A percentile compares a stretch with the other conserved stretches of the same genome.
These are phyloP conservation scores for Byssothecium circinans DNA, from an alignment of 2,329 filamentous ascomycete species.

Conservation along the genomic window DNA sequence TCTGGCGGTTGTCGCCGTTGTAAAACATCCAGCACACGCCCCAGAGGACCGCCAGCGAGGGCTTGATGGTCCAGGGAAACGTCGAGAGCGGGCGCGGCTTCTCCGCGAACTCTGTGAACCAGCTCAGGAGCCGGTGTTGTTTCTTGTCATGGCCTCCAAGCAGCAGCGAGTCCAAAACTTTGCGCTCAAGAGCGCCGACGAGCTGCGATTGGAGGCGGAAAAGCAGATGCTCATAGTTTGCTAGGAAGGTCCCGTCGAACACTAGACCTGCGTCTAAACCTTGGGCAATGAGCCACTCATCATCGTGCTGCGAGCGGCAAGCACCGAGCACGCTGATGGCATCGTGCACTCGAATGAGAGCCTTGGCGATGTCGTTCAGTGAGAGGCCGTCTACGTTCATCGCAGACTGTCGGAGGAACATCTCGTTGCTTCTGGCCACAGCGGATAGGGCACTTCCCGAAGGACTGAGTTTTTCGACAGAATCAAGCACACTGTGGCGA, in stretches of 20 bases:
- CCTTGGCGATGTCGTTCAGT: conserved; percentile 29
- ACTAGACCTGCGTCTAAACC: conserved; percentile 31
- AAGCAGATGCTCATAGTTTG: conserved; percentile 50
- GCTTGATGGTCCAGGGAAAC: conserved; percentile 50
- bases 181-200: conserved; percentile 31
- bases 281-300: conserved; percentile 36
- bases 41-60: conserved; percentile 48
- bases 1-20: conserved; percentile 9
- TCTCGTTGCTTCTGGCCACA: conserved; percentile 33
- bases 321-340: conserved; percentile 33
- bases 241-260: conserved; percentile 43
- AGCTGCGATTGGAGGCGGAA: conserved; percentile 43
- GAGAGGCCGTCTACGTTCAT: conserved; percentile 33
- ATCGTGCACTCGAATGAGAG: conserved; percentile 34
- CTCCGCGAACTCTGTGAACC: conserved; percentile 47
- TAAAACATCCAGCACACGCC: conserved; percentile 50
- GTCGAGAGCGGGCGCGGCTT: conserved; percentile 44
- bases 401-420: conserved; percentile 41
- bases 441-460: conserved; percentile 28
- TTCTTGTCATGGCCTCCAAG: conserved; percentile 34
- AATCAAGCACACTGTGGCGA: conserved; percentile 33
- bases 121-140: conserved; percentile 36
- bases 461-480: conserved; percentile 25
- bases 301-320: conserved; percentile 30
- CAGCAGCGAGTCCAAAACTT: conserved; percentile 33